Evolutionary conservation across 176 grass and related monocot species (phyloP).

Genomic region (Ensete glaucum): DNA sequence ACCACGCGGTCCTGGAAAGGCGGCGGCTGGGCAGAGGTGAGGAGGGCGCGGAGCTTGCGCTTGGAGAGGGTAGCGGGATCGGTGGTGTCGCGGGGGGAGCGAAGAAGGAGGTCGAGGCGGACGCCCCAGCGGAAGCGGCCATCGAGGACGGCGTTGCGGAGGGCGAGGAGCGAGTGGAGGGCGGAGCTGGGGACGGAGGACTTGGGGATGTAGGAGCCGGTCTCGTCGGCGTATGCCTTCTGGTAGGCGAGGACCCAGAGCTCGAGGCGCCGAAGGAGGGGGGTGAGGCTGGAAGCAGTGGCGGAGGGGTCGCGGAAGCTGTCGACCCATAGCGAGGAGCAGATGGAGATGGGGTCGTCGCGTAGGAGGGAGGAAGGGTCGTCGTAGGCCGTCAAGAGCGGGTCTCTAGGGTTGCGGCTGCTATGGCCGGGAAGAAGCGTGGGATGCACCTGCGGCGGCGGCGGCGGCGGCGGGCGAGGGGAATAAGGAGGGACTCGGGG

Average conservation of each 20-base stretch:
- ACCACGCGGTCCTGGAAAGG: slow-evolving; percentile 90
- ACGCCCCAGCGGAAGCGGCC: slow-evolving; percentile 82
- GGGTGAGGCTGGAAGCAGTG: slow-evolving; percentile 33
- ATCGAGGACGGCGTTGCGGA: slow-evolving; percentile 79
- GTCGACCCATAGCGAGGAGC: slow-evolving; percentile 62
- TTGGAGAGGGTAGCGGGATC: slow-evolving; percentile 79
- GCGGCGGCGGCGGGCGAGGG: not conserved
- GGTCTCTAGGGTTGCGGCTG: not conserved
- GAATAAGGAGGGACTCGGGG: not conserved
- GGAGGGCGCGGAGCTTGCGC: slow-evolving; percentile 79
- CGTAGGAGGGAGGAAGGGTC: slow-evolving; percentile 69
- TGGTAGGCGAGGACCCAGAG: slow-evolving; percentile 96
- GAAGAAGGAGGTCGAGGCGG: slow-evolving; percentile 61
- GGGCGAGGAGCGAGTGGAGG: slow-evolving; percentile 59
- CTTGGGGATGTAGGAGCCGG: slow-evolving; percentile 81
- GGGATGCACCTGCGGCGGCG: not conserved
- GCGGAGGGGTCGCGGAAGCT: slow-evolving; percentile 48
- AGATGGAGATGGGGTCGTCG: slow-evolving; percentile 75
- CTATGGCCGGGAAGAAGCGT: not conserved
- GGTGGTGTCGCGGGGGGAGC: slow-evolving; percentile 46
- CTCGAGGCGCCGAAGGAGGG: slow-evolving; percentile 71
- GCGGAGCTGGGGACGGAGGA: slow-evolving; percentile 49
- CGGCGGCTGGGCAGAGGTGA: slow-evolving; percentile 50
- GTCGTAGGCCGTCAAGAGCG: slow-evolving; percentile 9
- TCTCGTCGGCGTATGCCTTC: slow-evolving; percentile 87